Base-by-base conservation (phyloP, 805 yeast genomes). In the Yarrowia osloensis region DNA sequence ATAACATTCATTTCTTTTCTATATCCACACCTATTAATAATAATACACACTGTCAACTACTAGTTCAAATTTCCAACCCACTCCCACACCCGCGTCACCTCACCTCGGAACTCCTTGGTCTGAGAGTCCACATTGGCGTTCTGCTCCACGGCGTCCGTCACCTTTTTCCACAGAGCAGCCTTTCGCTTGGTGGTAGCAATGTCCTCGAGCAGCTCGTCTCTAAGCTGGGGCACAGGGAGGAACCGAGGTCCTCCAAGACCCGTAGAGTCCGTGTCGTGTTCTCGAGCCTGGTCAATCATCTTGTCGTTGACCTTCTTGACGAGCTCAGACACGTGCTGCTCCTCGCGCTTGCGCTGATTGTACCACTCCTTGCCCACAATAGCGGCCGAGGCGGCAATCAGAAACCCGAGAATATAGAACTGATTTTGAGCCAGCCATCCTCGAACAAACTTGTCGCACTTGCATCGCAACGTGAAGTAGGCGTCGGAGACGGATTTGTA, bases 61-160 rank as follows among this genome's bases (percentile, higher is more conserved):
- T 47, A 65, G 52, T 54, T 26, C 8, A 77, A 69, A 67, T 75
- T 78, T 15, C 87, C 85, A 40, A 87, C 82, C 97, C 97, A 91
- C 73, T 90, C 90, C 90, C 96, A 89, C 46, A 90, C 90, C 73
- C 86, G 85, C 81, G 89, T 85, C 68, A 91, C 89, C 70, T 91
- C 97, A 21, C 97, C 97, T 72, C 88, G 89, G 31, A 87, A 81
- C 74, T 91, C 97, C 66, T 85, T 77, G 65, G 87, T 80, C 49
- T 83, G 80, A 22, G 82, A 79, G 68, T 85, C 82, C n/a, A 91
- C 84, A 71, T 87, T 88, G 21, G 89, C 79, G 74, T 89, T 88
- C 52, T 78, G 77, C 70, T 90, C 95, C 6, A 91, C 82, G 37
- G 78, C 80, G n/a, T 77, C 77, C 49, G 81, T 78, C 2, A 90